Base-by-base conservation (phyloP, 2,329 filamentous ascomycete genomes). In the Cryoendolithus antarcticus region DNA sequence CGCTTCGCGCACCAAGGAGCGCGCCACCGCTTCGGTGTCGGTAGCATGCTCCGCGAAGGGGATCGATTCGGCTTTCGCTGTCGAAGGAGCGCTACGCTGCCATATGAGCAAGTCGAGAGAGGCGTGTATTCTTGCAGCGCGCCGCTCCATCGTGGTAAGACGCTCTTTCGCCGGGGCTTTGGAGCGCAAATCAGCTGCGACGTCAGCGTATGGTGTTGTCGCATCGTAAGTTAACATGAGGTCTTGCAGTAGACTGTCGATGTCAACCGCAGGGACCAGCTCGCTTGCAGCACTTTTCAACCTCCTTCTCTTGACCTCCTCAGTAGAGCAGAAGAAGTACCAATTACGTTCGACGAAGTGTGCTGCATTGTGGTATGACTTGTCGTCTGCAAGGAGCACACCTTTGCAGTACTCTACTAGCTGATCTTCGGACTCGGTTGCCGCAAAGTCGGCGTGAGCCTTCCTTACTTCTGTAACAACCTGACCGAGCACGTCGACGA, bases 311-410 rank as follows among this genome's bases (percentile, higher is more conserved):
- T 12, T 11, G 30, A 15, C n/a, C n/a, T 12, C n/a, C 11, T 12
- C 11, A 15, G 11, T 10, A 4, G 11, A 54, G 32, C 42, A 41
- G 48, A 82, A 80, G 58, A 82, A 74, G 50, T 74, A 72, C 21
- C 59, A 54, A 53, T 77, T 74, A 28, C 71, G 66, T 24, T 66
- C 52, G 6, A 74, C 58, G 54, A 79, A 82, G 12, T 72, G 64
- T 3, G 58, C 44, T 0, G 75, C 64, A 10, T 64, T 74, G 11
- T 65, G 69, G 54, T 74, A 82, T 41, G 72, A 75, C 44, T 71
- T 70, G 6, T 67, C 65, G 48, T 77, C 74, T 13, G 64, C 63
- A 8, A 60, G 56, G 12, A 81, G 59, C 11, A 80, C 63, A 2
- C 59, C 54, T 6, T 60, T 35, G 29, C 42, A 44, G 21, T 30